These are phyloP conservation scores for Ciborinia camelliae DNA, from an alignment of 2,329 filamentous ascomycete species.

Conservation along the genomic window DNA sequence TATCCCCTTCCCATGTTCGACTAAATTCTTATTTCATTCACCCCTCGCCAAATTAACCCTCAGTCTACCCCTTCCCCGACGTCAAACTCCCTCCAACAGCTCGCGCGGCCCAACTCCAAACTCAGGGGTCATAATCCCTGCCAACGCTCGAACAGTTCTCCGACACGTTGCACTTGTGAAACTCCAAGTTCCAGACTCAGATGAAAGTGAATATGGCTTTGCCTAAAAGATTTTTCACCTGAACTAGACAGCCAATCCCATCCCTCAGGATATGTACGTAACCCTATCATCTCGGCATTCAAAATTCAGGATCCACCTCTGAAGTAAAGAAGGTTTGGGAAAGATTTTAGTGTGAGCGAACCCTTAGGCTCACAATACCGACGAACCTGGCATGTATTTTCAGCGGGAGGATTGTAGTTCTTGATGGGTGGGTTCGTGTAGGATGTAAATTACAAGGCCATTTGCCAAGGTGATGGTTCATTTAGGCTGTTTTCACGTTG, in stretches of 20 bases:
- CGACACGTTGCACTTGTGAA: conserved; percentile 1
- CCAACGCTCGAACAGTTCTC: conserved; percentile 1
- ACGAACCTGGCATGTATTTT: not conserved
- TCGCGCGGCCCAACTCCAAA: not conserved
- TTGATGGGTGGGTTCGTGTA: not conserved
- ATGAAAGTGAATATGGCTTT: too few relatives aligned
- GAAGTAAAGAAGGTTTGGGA: not conserved
- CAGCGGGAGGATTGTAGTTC: not conserved
- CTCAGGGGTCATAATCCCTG: conserved; percentile 6
- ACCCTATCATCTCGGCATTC: too few relatives aligned
- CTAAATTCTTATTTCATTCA: not conserved
- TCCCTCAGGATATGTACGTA: not conserved
- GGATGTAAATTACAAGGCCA: conserved; percentile 3
- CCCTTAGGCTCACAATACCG: not conserved
- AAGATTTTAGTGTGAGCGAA: not conserved
- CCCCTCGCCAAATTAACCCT: too few relatives aligned
- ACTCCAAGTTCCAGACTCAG: not conserved
- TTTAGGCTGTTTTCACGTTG: not conserved
- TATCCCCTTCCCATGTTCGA: not conserved
- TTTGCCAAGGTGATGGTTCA: not conserved
- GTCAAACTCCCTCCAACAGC: not conserved
- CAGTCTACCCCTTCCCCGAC: not conserved
- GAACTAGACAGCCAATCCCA: not conserved
- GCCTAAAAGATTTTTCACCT: too few relatives aligned
- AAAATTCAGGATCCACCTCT: not conserved